These are phyloP conservation scores for Orbilia quercus DNA, from an alignment of 2,329 filamentous ascomycete species.

Conservation along the genomic window DNA sequence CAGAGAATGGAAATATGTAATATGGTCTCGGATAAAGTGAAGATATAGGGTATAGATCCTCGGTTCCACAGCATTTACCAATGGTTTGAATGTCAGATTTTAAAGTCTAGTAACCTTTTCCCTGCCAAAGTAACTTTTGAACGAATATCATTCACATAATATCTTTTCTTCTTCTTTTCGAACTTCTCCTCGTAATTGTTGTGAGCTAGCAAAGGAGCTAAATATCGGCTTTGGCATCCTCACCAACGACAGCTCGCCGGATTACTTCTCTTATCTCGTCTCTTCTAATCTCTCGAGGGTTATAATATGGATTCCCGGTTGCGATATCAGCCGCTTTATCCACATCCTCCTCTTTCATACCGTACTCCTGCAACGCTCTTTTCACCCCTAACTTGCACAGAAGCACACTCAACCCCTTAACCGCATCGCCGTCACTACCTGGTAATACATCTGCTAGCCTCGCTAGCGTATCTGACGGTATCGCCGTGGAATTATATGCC, in stretches of 20 bases:
- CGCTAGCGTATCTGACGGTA: conserved; percentile 67
- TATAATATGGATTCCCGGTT: conserved; percentile 71
- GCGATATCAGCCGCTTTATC: conserved; percentile 72
- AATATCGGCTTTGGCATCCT: conserved; percentile 68
- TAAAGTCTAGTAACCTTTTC: conserved; percentile 17
- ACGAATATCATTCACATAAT: conserved; percentile 6
- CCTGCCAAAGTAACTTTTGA: background rate
- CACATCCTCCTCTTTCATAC: conserved; percentile 72
- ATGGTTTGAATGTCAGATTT: background rate
- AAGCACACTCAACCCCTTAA: conserved; percentile 70
- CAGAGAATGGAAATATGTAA: background rate
- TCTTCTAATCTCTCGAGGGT: conserved; percentile 69
- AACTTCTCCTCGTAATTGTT: conserved; percentile 15
- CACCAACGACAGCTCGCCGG: conserved; percentile 72
- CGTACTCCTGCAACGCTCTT: conserved; percentile 68
- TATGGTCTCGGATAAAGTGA: conserved; percentile 4
- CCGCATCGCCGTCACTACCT: conserved; percentile 70
- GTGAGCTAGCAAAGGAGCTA: conserved; percentile 59
- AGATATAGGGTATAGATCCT: conserved; percentile 26
- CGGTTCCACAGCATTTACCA: conserved; percentile 20
- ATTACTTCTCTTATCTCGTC: conserved; percentile 69
- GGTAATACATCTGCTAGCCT: conserved; percentile 69
- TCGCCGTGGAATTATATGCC: conserved; percentile 71
- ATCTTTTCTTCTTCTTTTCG: background rate
- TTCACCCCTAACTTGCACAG: conserved; percentile 69